Conservation (phyloP, 208 protist species). For the Herpetomonas samuelpessoai region DNA sequence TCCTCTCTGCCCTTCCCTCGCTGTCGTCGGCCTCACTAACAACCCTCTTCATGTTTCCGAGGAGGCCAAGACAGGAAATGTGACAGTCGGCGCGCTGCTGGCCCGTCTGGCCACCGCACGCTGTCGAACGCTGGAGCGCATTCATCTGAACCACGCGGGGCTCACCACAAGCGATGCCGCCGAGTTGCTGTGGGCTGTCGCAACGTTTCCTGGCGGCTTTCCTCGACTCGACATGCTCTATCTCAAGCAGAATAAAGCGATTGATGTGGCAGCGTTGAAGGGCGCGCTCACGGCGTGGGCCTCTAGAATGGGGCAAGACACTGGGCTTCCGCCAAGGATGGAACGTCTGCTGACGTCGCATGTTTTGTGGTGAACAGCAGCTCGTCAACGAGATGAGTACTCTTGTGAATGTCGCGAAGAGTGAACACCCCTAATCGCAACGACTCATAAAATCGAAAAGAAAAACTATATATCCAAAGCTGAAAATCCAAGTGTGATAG, state of each 20-base stretch:
- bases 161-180: constrained; percentile 16
- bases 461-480: too few species aligned
- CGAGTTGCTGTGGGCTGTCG: constrained; percentile 11
- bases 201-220: background rate
- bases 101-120: background rate
- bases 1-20: constrained; percentile 1
- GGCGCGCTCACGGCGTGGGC: background rate
- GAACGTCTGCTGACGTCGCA: too few species aligned
- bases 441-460: too few species aligned
- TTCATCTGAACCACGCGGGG: constrained; percentile 39
- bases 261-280: background rate
- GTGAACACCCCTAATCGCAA: too few species aligned
- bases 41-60: constrained; percentile 17
- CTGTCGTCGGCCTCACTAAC: constrained; percentile 38
- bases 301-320: background rate
- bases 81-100: constrained; percentile 3
- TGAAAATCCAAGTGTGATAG: too few species aligned
- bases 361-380: too few species aligned
- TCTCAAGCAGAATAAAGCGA: constrained; percentile 13
- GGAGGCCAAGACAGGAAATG: background rate
- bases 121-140: constrained; percentile 16
- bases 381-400: too few species aligned
- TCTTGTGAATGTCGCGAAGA: too few species aligned
- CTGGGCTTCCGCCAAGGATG: background rate
- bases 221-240: constrained; percentile 11